A percentile compares a stretch with the other conserved stretches of the same genome.
phyloP scores from a whole-genome alignment of 2,329 filamentous ascomycete genomes.

The Xylariaceae sp. region DNA sequence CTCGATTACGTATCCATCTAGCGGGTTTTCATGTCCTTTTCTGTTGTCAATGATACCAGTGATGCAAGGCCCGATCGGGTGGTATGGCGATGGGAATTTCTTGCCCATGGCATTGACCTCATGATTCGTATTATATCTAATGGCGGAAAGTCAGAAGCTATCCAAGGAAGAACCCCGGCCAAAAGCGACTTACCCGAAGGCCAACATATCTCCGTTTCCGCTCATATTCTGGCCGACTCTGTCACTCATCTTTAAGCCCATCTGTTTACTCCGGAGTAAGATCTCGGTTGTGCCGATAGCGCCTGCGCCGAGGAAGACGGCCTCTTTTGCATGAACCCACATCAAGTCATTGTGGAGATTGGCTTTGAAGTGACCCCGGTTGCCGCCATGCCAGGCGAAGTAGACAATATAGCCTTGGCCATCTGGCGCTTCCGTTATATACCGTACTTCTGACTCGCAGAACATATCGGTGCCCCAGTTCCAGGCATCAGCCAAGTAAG shows the following conservation, averaged over 20 bases:
- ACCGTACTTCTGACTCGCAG: constrained; percentile 61
- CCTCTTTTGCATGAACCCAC: constrained; percentile 61
- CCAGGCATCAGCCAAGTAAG: constrained; percentile 64
- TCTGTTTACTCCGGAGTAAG: constrained; percentile 52
- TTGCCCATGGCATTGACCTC: constrained; percentile 52
- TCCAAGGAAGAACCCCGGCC: neutral
- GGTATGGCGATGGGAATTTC: constrained; percentile 42
- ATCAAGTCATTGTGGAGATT: constrained; percentile 55
- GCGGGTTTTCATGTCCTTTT: constrained; percentile 44
- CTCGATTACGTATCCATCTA: constrained; percentile 59
- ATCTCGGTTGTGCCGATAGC: constrained; percentile 62
- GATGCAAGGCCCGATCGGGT: constrained; percentile 57
- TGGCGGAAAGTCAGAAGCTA: constrained; percentile 16
- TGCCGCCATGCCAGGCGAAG: constrained; percentile 58
- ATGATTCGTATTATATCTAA: constrained; percentile 53
- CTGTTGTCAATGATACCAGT: constrained; percentile 58
- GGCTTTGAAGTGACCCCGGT: constrained; percentile 49
- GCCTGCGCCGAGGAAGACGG: constrained; percentile 62
- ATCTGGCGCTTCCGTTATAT: constrained; percentile 49
- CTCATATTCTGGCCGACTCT: constrained; percentile 55
- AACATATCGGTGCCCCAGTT: constrained; percentile 69
- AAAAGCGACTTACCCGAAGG: constrained; percentile 46
- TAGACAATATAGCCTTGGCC: constrained; percentile 56
- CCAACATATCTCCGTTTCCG: constrained; percentile 61
- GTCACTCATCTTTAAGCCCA: constrained; percentile 53